Evolutionary conservation across 1,139 yeast species (phyloP).

Genomic region (Nakaseomyces kungkrabaensis): DNA sequence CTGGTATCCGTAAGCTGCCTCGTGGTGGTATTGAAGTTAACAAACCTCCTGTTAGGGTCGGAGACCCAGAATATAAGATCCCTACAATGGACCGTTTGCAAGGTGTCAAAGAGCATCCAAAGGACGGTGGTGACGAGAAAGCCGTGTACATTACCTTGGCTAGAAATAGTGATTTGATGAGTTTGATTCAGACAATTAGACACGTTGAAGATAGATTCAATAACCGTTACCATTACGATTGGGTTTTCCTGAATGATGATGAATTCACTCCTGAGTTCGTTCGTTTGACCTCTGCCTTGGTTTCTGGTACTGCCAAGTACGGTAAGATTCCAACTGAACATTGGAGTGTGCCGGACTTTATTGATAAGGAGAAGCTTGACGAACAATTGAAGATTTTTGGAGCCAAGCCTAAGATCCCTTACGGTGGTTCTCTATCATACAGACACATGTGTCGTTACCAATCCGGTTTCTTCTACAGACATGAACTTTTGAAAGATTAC

Average conservation of each 20-base stretch:
- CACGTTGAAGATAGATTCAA: conserved; percentile 71
- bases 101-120: conserved; percentile 21
- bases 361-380: conserved; percentile 43
- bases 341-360: conserved; percentile 51
- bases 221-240: conserved; percentile 50
- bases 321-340: conserved; percentile 42
- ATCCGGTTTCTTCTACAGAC: conserved; percentile 82
- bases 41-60: background rate
- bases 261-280: conserved; percentile 41
- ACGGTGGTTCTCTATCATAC: conserved; percentile 56
- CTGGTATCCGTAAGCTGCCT: background rate
- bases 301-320: conserved; percentile 42
- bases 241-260: conserved; percentile 64
- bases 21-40: background rate
- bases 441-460: conserved; percentile 90
- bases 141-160: conserved; percentile 73
- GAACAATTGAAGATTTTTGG: conserved; percentile 18
- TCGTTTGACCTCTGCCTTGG: conserved; percentile 32
- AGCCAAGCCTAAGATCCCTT: conserved; percentile 36
- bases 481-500: conserved; percentile 57
- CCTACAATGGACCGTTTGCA: conserved; percentile 26
- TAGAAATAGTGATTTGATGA: conserved; percentile 58
- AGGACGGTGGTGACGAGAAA: conserved; percentile 36
- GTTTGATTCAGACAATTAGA: conserved; percentile 51
- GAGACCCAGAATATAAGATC: conserved; percentile 10